These are phyloP conservation scores for Lipomyces chichibuensis DNA, from an alignment of 805 yeast species.

Conservation along the genomic window DNA sequence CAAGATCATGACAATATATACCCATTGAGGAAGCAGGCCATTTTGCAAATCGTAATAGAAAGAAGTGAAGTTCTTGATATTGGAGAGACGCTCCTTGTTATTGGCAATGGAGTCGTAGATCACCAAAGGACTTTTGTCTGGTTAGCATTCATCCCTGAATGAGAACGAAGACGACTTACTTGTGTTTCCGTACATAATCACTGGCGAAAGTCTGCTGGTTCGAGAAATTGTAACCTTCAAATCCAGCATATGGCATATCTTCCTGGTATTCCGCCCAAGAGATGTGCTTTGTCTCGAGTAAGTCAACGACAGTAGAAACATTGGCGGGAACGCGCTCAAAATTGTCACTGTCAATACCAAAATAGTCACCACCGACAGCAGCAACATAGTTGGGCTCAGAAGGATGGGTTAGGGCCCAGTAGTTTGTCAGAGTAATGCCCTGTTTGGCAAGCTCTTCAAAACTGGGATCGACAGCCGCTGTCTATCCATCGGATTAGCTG, in stretches of 20 bases:
- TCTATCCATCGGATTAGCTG: slow-evolving; percentile 46
- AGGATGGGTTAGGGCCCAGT: slow-evolving; percentile 57
- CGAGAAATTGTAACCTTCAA: slow-evolving; percentile 52
- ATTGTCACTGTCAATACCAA: slow-evolving; percentile 52
- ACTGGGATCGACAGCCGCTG: slow-evolving; percentile 53
- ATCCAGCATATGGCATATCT: slow-evolving; percentile 58
- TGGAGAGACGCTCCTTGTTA: slow-evolving; percentile 46
- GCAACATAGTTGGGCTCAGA: slow-evolving; percentile 60
- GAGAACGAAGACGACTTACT: slow-evolving; percentile 24
- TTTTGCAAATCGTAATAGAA: slow-evolving; percentile 46
- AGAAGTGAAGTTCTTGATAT: slow-evolving; percentile 54
- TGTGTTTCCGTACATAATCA: slow-evolving; percentile 58
- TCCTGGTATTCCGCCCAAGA: slow-evolving; percentile 61
- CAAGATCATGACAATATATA: neutral
- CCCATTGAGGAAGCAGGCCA: slow-evolving; percentile 55
- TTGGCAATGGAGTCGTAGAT: slow-evolving; percentile 49
- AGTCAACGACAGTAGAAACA: slow-evolving; percentile 54
- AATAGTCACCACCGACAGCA: slow-evolving; percentile 56
- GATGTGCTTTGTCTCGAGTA: slow-evolving; percentile 51
- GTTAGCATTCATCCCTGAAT: neutral
- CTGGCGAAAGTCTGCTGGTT: slow-evolving; percentile 51
- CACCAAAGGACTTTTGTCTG: slow-evolving; percentile 47
- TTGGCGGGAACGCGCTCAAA: slow-evolving; percentile 52
- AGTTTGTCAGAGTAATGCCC: slow-evolving; percentile 54
- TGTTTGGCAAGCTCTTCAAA: slow-evolving; percentile 50